These are phyloP conservation scores for Pseudogymnoascus sp. DNA, from an alignment of 2,329 filamentous ascomycete genomes.

Conservation along the genomic window DNA sequence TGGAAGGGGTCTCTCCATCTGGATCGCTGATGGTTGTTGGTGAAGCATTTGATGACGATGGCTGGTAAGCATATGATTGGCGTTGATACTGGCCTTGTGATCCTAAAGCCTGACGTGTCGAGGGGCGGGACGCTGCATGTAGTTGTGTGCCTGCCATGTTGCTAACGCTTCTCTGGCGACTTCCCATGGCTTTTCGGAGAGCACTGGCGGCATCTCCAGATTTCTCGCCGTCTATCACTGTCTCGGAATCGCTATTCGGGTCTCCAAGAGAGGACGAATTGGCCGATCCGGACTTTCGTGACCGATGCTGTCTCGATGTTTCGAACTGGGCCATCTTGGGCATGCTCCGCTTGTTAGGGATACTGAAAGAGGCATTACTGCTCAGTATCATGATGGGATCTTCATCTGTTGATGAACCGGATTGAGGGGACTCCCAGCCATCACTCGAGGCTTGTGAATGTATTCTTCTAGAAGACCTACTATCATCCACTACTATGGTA, in stretches of 20 bases:
- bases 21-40: conserved; percentile 43
- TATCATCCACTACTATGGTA: conserved; percentile 20
- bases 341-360: conserved; percentile 21
- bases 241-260: conserved; percentile 47
- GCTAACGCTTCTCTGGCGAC: conserved; percentile 18
- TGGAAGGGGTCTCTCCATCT: conserved; percentile 39
- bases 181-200: conserved; percentile 42
- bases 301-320: conserved; percentile 18
- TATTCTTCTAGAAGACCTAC: conserved; percentile 13
- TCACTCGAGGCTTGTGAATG: conserved; percentile 17
- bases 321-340: conserved; percentile 22
- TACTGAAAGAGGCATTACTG: conserved; percentile 44
- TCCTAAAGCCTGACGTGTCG: background rate
- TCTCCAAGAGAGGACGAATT: background rate
- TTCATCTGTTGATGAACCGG: conserved; percentile 51
- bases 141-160: background rate
- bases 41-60: conserved; percentile 34
- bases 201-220: conserved; percentile 51
- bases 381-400: conserved; percentile 58
- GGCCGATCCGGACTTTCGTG: conserved; percentile 20
- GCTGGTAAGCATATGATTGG: background rate
- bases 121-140: background rate
- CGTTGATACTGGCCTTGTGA: background rate
- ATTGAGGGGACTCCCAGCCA: conserved; percentile 38
- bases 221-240: conserved; percentile 40